Conservation (phyloP, 495 filamentous ascomycete species). For the Xylaria sp. region DNA sequence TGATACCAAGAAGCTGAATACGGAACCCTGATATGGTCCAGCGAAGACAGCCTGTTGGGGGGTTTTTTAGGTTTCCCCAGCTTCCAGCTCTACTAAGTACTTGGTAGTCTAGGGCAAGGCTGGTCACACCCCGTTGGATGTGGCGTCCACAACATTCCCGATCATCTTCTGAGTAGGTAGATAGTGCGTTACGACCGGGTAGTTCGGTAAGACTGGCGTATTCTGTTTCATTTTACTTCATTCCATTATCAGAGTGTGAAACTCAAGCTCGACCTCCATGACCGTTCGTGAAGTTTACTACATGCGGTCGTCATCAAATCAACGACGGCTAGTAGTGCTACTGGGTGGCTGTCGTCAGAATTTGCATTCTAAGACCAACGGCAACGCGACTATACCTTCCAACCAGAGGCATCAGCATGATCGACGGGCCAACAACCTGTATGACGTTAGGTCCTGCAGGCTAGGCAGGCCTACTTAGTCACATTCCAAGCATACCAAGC, state of each 20-base stretch:
- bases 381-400: not conserved
- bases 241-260: not conserved
- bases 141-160: not conserved
- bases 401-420: conserved; percentile 13
- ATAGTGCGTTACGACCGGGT: not conserved
- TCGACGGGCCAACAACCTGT: conserved; percentile 9
- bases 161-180: no score
- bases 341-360: not conserved
- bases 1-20: not conserved
- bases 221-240: not conserved
- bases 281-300: not conserved
- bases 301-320: not conserved
- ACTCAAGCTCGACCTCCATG: not conserved
- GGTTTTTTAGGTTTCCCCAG: not conserved
- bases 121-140: conserved; percentile 12
- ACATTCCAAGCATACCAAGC: conserved; percentile 3
- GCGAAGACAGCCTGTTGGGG: not conserved
- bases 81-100: no score
- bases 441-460: conserved; percentile 26
- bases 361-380: not conserved
- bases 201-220: not conserved
- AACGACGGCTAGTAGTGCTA: not conserved
- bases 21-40: not conserved
- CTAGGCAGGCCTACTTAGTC: not conserved
- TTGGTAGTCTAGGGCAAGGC: conserved; percentile 14